Percentiles rank a stretch among this genome's conserved stretches.
phyloP scores from a whole-genome alignment of 2,329 filamentous ascomycete genomes.

The Rachicladosporium sp. region DNA sequence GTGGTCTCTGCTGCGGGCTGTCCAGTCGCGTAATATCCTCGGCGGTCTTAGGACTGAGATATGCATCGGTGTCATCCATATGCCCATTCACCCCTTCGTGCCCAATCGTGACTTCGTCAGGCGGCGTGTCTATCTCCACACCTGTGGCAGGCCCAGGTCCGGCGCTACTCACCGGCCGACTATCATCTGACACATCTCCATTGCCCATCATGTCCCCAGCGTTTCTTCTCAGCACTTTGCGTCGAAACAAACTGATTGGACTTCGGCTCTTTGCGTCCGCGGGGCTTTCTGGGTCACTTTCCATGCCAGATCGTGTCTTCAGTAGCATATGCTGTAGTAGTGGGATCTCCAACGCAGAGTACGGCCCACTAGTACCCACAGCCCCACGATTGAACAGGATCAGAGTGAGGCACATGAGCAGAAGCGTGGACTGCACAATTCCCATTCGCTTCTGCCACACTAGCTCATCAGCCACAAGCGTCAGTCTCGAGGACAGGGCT shows the following conservation, averaged over 20 bases:
- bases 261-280: conserved; percentile 18
- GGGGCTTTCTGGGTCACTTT: conserved; percentile 25
- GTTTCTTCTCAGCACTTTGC: conserved; percentile 13
- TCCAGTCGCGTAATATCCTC: no score
- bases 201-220: not conserved
- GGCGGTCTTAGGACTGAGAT: no score
- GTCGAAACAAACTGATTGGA: conserved; percentile 19
- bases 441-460: conserved; percentile 77
- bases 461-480: conserved; percentile 85
- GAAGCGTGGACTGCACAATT: conserved; percentile 76
- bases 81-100: no score
- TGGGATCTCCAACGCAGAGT: conserved; percentile 26
- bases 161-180: conserved; percentile 11
- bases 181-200: conserved; percentile 11
- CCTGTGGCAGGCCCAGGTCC: not conserved
- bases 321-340: conserved; percentile 33
- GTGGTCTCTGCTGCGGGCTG: no score
- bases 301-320: conserved; percentile 21
- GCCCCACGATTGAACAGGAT: conserved; percentile 57
- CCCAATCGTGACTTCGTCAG: no score
- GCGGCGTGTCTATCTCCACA: no score
- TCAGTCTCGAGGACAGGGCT: conserved; percentile 67
- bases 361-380: conserved; percentile 8
- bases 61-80: no score
- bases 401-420: conserved; percentile 74